phyloP scores from a whole-genome alignment of 2,329 filamentous ascomycete genomes.

The Botrytis pseudocinerea region DNA sequence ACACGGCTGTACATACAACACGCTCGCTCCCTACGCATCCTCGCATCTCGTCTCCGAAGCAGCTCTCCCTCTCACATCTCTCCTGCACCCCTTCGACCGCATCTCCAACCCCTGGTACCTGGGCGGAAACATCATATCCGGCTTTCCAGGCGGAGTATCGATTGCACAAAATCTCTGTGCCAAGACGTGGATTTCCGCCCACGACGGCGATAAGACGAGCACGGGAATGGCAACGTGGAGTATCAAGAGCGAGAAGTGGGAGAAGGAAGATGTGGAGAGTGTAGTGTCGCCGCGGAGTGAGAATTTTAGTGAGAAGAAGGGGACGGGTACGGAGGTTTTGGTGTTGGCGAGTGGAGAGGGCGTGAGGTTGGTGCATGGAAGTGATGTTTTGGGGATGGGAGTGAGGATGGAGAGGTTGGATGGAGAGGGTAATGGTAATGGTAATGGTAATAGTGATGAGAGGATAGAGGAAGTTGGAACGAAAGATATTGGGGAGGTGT shows the following conservation, averaged over 20 bases:
- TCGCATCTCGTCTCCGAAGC: slow-evolving; percentile 57
- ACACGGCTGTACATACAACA: slow-evolving; percentile 58
- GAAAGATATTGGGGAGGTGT: not conserved
- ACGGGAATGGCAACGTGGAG: slow-evolving; percentile 53
- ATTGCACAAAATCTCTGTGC: slow-evolving; percentile 56
- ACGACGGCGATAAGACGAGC: slow-evolving; percentile 60
- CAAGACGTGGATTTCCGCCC: slow-evolving; percentile 60
- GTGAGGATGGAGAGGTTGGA: slow-evolving; percentile 44
- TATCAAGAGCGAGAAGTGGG: slow-evolving; percentile 50
- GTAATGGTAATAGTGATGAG: not conserved
- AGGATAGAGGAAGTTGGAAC: not conserved
- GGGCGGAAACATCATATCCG: slow-evolving; percentile 58
- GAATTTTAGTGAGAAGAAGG: slow-evolving; percentile 27
- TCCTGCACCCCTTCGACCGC: slow-evolving; percentile 64
- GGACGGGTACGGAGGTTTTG: slow-evolving; percentile 45
- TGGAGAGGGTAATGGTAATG: not conserved
- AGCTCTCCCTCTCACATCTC: slow-evolving; percentile 61
- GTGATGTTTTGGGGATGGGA: slow-evolving; percentile 35
- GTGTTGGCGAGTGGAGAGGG: slow-evolving; percentile 48
- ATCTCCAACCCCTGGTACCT: slow-evolving; percentile 62
- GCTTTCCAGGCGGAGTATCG: slow-evolving; percentile 57
- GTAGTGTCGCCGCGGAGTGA: slow-evolving; percentile 38
- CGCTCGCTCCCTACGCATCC: slow-evolving; percentile 56
- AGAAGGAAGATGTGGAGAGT: slow-evolving; percentile 48
- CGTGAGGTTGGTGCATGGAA: slow-evolving; percentile 42